Evolutionary conservation across 306 rosid species (phyloP).

Genomic region (Vigna nakashimae): DNA sequence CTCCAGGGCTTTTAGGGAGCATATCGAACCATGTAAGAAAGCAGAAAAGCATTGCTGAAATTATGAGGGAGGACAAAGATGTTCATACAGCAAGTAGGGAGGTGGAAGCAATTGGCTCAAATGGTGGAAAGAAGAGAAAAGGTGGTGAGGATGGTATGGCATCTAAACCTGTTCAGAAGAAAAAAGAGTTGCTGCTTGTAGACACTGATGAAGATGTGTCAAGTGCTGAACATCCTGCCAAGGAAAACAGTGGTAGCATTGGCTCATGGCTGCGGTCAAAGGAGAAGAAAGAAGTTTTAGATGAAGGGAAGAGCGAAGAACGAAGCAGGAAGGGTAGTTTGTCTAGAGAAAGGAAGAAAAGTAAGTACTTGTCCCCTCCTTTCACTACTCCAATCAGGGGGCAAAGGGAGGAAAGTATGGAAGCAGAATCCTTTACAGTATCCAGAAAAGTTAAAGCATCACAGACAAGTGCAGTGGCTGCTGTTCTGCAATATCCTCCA

Average conservation of each 20-base stretch:
- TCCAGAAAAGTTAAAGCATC: constrained; percentile 34
- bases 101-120: constrained; percentile 35
- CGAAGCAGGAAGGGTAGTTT: constrained; percentile 46
- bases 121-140: constrained; percentile 53
- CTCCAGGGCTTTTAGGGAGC: constrained; percentile 45
- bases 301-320: constrained; percentile 40
- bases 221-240: constrained; percentile 40
- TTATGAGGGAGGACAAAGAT: constrained; percentile 58
- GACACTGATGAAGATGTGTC: constrained; percentile 32
- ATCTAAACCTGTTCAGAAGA: constrained; percentile 45
- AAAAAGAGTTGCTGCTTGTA: constrained; percentile 41
- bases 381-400: constrained; percentile 58
- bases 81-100: constrained; percentile 41
- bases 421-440: constrained; percentile 39
- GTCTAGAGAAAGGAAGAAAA: constrained; percentile 78
- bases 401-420: constrained; percentile 46
- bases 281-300: constrained; percentile 41
- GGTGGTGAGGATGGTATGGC: constrained; percentile 36
- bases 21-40: constrained; percentile 60
- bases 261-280: constrained; percentile 32
- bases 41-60: constrained; percentile 79
- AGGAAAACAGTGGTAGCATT: constrained; percentile 41
- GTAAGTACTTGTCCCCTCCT: constrained; percentile 91
- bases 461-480: constrained; percentile 29
- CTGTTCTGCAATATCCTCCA: constrained; percentile 41